Evolutionary conservation across 805 yeast species (phyloP), one percentile per base, ranked within the genome.

Genomic region (Cyberlindnera veronae): DNA sequence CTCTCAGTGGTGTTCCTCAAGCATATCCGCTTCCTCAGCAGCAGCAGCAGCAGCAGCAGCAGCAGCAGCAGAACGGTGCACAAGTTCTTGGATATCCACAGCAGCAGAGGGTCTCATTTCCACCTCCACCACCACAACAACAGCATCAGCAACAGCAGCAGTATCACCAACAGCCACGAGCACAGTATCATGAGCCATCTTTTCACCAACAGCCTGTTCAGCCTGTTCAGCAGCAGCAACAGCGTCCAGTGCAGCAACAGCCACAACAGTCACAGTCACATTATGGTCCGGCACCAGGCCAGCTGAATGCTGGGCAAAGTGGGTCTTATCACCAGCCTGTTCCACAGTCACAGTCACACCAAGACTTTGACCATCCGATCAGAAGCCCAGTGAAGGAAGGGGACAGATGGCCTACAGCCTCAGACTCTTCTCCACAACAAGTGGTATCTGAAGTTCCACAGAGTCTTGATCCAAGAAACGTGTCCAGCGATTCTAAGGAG

Each of bases 1-100:
- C 57, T 6, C 35, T 53, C 34, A 42, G 41, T 27, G 34, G 38
- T 13, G 34, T 36, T 24, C 20, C 41, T 13, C 23, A 26, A 29
- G 13, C 10, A 26, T 26, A 26, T 26, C 14, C 12, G 12, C 38
- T 21, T 27, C 26, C n/a, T 18, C 16, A 33, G n/a, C 46, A 30
- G 20, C 36, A 36, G 31, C 47, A 45, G 24, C 42, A 40, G 20
- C 42, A 17, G 32, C 33, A 28, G n/a, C 5, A 16, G 16, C 35
- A 18, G 26, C 7, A 7, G 27, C 34, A 9, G n/a, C n/a, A n/a
- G n/a, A n/a, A n/a, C n/a, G n/a, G n/a, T n/a, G n/a, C n/a, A n/a
- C n/a, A n/a, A n/a, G n/a, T n/a, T n/a, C n/a, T n/a, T n/a, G n/a
- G n/a, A n/a, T n/a, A n/a, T n/a, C n/a, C n/a, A n/a, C n/a, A n/a